Conservation (phyloP, 352 stramenopile genomes). For the Aphanomyces euteiches region DNA sequence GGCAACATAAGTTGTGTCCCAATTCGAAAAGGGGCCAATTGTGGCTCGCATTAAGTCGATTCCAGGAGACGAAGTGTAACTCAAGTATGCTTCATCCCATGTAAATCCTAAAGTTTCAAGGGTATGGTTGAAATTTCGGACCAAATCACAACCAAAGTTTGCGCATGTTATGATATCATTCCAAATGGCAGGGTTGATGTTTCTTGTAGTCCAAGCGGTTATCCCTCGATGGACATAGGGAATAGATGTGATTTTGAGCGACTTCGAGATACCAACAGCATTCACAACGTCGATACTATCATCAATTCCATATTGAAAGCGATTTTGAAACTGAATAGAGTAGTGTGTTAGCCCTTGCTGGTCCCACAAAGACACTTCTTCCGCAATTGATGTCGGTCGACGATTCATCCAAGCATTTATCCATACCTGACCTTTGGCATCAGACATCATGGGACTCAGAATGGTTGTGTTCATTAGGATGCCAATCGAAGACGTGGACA, state of each 20-base stretch:
- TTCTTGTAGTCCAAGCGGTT: background rate
- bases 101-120: background rate
- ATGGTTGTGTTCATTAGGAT: background rate
- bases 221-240: background rate
- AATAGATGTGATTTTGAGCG: background rate
- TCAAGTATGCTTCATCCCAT: constrained; percentile 4
- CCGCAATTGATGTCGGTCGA: background rate
- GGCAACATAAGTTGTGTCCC: background rate
- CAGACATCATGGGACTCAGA: background rate
- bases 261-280: background rate
- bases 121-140: background rate
- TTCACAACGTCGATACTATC: constrained; percentile 11
- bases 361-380: background rate
- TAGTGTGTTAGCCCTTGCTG: background rate
- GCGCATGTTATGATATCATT: constrained; percentile 7
- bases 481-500: background rate
- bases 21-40: background rate
- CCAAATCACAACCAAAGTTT: background rate
- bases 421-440: constrained; percentile 6
- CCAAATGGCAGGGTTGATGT: constrained; percentile 8
- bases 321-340: constrained; percentile 6
- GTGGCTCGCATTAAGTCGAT: background rate
- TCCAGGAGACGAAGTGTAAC: background rate
- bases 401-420: background rate
- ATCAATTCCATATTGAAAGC: constrained; percentile 14